Conservation (phyloP, 805 yeast genomes). For the Suhomyces sp. region DNA sequence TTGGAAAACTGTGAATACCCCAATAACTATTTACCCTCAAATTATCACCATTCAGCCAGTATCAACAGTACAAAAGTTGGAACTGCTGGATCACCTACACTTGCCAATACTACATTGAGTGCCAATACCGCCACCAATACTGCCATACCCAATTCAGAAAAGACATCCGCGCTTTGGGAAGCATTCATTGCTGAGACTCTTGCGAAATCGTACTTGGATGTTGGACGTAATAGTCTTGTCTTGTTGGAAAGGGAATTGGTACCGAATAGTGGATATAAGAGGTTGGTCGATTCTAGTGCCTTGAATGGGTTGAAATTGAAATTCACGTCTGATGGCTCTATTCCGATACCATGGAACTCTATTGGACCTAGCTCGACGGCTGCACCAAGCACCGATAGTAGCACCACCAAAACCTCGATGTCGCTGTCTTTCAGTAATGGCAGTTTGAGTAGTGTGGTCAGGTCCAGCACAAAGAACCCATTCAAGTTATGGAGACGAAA, state of each 20-base stretch:
- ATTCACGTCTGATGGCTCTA: constrained; percentile 19
- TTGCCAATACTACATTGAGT: not conserved
- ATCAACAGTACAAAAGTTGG: constrained; percentile 9
- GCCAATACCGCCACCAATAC: constrained; percentile 1
- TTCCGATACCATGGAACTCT: too few relatives aligned
- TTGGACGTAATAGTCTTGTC: constrained; percentile 29
- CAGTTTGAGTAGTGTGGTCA: constrained; percentile 23
- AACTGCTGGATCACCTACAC: constrained; percentile 1
- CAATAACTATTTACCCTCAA: constrained; percentile 21
- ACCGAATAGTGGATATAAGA: constrained; percentile 25
- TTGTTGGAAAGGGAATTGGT: constrained; percentile 24
- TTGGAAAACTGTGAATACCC: constrained; percentile 37
- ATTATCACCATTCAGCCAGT: constrained; percentile 10
- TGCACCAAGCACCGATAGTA: constrained; percentile 7
- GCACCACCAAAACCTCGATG: constrained; percentile 9
- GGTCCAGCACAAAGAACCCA: constrained; percentile 31
- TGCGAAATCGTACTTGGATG: constrained; percentile 31
- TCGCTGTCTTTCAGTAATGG: constrained; percentile 22
- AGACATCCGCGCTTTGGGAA: constrained; percentile 26
- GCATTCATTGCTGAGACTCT: constrained; percentile 32
- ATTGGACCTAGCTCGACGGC: constrained; percentile 8
- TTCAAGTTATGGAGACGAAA: constrained; percentile 42
- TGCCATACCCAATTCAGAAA: too few relatives aligned
- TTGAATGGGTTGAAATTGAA: constrained; percentile 30
- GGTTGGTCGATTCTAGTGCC: constrained; percentile 31